Percentiles rank a stretch among this genome's conserved stretches.
Evolutionary conservation across 805 yeast species (phyloP).

Genomic region (Cyberlindnera mycetangii): DNA sequence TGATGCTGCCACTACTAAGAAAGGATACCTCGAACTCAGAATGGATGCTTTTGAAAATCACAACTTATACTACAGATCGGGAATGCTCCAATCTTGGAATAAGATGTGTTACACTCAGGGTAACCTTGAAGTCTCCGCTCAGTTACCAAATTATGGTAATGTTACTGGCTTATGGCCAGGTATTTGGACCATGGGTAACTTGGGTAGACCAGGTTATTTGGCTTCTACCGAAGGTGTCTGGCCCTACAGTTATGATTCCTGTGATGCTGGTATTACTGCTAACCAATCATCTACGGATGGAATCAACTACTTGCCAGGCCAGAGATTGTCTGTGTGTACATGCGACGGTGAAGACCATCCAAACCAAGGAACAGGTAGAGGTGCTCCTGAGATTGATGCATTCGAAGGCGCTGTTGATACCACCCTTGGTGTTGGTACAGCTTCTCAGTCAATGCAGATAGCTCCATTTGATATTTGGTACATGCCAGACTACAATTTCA

Average conservation of each 20-base stretch:
- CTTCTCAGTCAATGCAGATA: constrained; percentile 87
- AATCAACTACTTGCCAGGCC: constrained; percentile 82
- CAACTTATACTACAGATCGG: constrained; percentile 78
- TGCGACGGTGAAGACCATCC: constrained; percentile 88
- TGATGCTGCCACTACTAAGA: constrained; percentile 74
- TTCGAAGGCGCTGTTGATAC: constrained; percentile 79
- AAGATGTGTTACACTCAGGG: constrained; percentile 89
- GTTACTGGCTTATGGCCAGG: constrained; percentile 95
- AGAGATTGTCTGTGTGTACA: constrained; percentile 70
- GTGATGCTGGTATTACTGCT: constrained; percentile 94
- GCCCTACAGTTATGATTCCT: constrained; percentile 86
- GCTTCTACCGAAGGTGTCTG: constrained; percentile 90
- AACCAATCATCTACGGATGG: constrained; percentile 92
- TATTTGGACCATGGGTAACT: constrained; percentile 89
- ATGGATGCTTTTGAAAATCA: constrained; percentile 85
- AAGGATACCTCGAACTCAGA: constrained; percentile 66
- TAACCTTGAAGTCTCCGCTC: constrained; percentile 67
- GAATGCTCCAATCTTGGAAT: constrained; percentile 93
- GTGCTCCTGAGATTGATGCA: constrained; percentile 94
- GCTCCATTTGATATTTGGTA: constrained; percentile 97
- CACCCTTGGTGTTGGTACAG: constrained; percentile 46
- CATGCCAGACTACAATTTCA: constrained; percentile 78
- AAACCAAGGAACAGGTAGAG: constrained; percentile 82
- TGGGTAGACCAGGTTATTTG: constrained; percentile 87
- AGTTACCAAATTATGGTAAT: constrained; percentile 75